These are phyloP conservation scores for Porcisia deanei DNA, from an alignment of 208 protist species.

Conservation along the genomic window DNA sequence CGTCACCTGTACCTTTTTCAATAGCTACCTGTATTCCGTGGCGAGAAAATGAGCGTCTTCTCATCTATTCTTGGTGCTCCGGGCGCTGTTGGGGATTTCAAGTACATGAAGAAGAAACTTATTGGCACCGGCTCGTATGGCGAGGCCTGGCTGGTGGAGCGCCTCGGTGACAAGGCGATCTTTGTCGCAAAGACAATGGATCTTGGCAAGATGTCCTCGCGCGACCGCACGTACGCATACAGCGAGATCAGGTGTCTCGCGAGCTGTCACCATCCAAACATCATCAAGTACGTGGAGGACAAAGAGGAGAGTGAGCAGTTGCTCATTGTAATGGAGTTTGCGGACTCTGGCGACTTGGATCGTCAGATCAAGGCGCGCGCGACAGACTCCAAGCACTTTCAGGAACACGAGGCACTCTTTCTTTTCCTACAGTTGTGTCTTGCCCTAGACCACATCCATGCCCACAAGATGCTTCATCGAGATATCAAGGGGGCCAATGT, in stretches of 20 bases:
- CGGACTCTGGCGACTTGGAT: slow-evolving; percentile 85
- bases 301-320: slow-evolving; percentile 78
- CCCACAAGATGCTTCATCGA: slow-evolving; percentile 89
- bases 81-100: slow-evolving; percentile 41
- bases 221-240: slow-evolving; percentile 81
- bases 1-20: neutral
- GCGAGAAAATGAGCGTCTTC: slow-evolving; percentile 20
- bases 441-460: slow-evolving; percentile 88
- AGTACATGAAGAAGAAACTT: slow-evolving; percentile 81
- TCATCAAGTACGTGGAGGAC: slow-evolving; percentile 88
- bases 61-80: slow-evolving; percentile 48
- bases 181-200: slow-evolving; percentile 88
- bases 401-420: slow-evolving; percentile 87
- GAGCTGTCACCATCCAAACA: slow-evolving; percentile 83
- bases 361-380: slow-evolving; percentile 74
- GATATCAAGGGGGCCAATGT: slow-evolving; percentile 93
- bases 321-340: slow-evolving; percentile 90
- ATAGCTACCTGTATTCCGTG: neutral
- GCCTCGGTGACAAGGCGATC: slow-evolving; percentile 53
- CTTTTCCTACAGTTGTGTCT: slow-evolving; percentile 87
- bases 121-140: slow-evolving; percentile 88
- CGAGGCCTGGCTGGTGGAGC: slow-evolving; percentile 82
- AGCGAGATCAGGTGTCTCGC: slow-evolving; percentile 89
- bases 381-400: slow-evolving; percentile 65
- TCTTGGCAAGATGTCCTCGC: slow-evolving; percentile 82